Evolutionary conservation across 192 early-diverging fungal species (phyloP).

Genomic region (Helicostylum pulchrum): DNA sequence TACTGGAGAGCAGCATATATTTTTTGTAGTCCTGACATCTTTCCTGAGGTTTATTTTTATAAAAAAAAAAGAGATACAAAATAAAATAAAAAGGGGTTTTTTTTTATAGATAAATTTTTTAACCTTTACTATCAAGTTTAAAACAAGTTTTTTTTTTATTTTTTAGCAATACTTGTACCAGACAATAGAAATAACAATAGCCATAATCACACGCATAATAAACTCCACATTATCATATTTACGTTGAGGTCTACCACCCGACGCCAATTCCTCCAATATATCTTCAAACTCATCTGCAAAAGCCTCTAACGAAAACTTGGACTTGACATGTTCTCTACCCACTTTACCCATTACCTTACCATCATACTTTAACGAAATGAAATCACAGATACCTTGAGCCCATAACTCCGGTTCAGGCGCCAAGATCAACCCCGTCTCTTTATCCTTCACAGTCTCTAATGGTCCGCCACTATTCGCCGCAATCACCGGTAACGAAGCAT

Average conservation of each 20-base stretch:
- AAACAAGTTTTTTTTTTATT: not conserved
- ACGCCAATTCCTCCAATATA: slow-evolving; percentile 48
- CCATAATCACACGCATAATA: slow-evolving; percentile 7
- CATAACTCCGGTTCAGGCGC: slow-evolving; percentile 56
- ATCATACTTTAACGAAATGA: slow-evolving; percentile 46
- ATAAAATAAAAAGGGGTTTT: not conserved
- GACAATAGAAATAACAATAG: not conserved
- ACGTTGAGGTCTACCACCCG: slow-evolving; percentile 2
- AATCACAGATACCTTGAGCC: slow-evolving; percentile 53
- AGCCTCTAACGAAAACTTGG: slow-evolving; percentile 59
- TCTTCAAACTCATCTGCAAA: slow-evolving; percentile 71
- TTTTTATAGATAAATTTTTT: too few relatives aligned
- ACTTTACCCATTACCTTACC: slow-evolving; percentile 57
- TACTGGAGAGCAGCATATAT: too few relatives aligned
- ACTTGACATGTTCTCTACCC: slow-evolving; percentile 59
- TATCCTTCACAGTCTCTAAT: slow-evolving; percentile 72
- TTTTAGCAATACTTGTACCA: slow-evolving; percentile 18
- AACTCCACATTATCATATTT: slow-evolving; percentile 16
- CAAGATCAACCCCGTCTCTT: slow-evolving; percentile 76
- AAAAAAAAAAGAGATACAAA: too few relatives aligned
- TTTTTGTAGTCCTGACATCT: too few relatives aligned
- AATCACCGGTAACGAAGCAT: slow-evolving; percentile 80
- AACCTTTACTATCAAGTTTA: too few relatives aligned
- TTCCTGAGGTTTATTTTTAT: too few relatives aligned
- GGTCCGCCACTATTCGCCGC: slow-evolving; percentile 87